phyloP scores from a whole-genome alignment of 2,329 filamentous ascomycete genomes.

The Pseudopithomyces maydicus region DNA sequence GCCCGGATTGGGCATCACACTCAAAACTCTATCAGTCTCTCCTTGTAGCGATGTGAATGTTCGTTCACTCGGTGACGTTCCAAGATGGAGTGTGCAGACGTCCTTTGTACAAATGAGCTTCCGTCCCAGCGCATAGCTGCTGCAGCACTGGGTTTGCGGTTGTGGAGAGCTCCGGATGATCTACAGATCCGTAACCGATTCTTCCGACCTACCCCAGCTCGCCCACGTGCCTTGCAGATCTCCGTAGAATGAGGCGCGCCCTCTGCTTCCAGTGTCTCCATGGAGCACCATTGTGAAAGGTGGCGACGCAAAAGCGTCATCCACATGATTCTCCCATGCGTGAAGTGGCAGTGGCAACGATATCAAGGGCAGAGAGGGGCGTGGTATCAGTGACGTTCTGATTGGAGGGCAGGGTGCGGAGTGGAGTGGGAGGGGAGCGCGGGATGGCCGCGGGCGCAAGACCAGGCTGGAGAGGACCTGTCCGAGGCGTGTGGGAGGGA shows the following conservation, averaged over 20 bases:
- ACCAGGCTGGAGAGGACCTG: neutral
- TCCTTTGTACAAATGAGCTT: too few relatives aligned
- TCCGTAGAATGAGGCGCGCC: slow-evolving; percentile 2
- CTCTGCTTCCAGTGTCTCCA: neutral
- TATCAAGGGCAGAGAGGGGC: neutral
- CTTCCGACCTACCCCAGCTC: neutral
- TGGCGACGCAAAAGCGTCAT: neutral
- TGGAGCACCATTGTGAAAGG: too few relatives aligned
- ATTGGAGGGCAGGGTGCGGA: neutral
- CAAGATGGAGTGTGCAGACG: too few relatives aligned
- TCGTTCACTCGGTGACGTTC: too few relatives aligned
- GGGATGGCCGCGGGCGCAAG: neutral
- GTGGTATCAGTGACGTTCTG: neutral
- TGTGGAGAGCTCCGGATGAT: neutral
- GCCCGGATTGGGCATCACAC: too few relatives aligned
- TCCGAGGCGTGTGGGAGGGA: neutral
- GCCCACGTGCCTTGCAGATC: slow-evolving; percentile 1
- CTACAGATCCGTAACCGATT: neutral
- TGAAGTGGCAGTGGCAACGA: neutral
- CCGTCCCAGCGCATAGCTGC: neutral
- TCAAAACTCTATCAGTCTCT: too few relatives aligned
- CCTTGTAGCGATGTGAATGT: too few relatives aligned
- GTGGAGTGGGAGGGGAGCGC: neutral
- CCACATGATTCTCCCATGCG: neutral
- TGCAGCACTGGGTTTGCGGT: neutral